phyloP scores from a whole-genome alignment of 805 yeast genomes.

The Lipomyces orientalis region DNA sequence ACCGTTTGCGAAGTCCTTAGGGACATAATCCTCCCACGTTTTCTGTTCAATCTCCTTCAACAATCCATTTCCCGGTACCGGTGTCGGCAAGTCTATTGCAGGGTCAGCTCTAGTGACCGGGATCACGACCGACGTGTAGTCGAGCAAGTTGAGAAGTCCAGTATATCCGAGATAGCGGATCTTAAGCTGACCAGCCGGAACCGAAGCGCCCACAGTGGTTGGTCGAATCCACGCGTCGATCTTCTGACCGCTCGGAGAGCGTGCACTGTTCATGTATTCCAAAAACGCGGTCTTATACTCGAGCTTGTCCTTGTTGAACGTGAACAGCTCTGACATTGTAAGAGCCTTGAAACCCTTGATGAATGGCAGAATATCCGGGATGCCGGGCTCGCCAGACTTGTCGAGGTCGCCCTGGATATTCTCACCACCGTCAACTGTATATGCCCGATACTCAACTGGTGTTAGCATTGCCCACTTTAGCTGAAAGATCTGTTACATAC shows the following conservation, averaged over 20 bases:
- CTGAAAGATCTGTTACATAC: neutral
- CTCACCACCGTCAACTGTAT: constrained; percentile 38
- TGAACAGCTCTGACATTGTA: constrained; percentile 26
- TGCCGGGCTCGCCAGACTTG: constrained; percentile 38
- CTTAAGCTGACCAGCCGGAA: constrained; percentile 36
- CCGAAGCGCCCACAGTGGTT: constrained; percentile 39
- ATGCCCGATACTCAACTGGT: constrained; percentile 20
- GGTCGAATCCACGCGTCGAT: constrained; percentile 54
- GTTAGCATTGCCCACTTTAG: neutral
- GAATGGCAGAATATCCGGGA: constrained; percentile 34
- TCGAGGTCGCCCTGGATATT: constrained; percentile 34
- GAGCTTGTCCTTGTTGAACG: constrained; percentile 36
- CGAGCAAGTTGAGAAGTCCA: constrained; percentile 51
- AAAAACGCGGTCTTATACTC: constrained; percentile 36
- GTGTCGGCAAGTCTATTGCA: constrained; percentile 30
- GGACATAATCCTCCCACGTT: constrained; percentile 46
- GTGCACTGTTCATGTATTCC: constrained; percentile 31
- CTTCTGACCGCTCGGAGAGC: constrained; percentile 44
- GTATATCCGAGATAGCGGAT: constrained; percentile 45
- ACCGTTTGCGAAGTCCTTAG: constrained; percentile 55
- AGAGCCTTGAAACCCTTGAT: constrained; percentile 31
- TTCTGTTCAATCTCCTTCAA: constrained; percentile 26
- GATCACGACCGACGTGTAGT: constrained; percentile 52
- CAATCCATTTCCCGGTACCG: constrained; percentile 33
- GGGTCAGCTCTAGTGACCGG: constrained; percentile 57